Percentiles rank a stretch among this genome's conserved stretches.
These are phyloP conservation scores for Ilyonectria destructans DNA, from an alignment of 2,329 filamentous ascomycete species.

Conservation along the genomic window DNA sequence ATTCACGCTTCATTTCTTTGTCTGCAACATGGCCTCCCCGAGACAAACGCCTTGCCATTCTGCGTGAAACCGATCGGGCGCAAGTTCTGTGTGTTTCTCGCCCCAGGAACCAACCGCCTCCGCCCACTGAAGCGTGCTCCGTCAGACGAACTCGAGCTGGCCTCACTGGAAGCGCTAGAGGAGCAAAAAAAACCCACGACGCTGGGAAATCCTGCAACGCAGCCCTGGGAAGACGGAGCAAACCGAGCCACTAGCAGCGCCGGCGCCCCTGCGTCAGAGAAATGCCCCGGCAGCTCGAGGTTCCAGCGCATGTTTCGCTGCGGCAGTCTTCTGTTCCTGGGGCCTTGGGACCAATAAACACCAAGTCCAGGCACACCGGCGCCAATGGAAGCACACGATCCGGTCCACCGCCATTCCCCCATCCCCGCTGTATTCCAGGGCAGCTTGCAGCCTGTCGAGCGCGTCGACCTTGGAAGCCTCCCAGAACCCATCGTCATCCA, in stretches of 20 bases:
- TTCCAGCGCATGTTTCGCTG: conserved; percentile 26
- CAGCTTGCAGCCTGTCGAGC: not conserved
- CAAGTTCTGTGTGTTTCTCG: too few species aligned
- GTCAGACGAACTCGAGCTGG: conserved; percentile 11
- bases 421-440: not conserved
- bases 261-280: conserved; percentile 21
- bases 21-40: not conserved
- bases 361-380: not conserved
- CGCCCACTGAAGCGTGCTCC: conserved; percentile 11
- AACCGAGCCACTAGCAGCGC: conserved; percentile 23
- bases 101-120: not conserved
- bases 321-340: conserved; percentile 13
- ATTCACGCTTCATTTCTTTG: not conserved
- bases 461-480: not conserved
- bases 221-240: conserved; percentile 25
- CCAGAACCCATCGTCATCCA: conserved; percentile 10
- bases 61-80: conserved; percentile 17
- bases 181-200: not conserved
- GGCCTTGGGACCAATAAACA: not conserved
- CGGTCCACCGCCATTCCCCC: not conserved
- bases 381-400: conserved; percentile 17
- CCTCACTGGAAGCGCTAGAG: not conserved
- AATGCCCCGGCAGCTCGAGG: conserved; percentile 6
- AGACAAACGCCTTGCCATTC: conserved; percentile 25
- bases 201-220: conserved; percentile 1